Base-by-base conservation (phyloP, 2,329 filamentous ascomycete species). In the Penicillium sp. region DNA sequence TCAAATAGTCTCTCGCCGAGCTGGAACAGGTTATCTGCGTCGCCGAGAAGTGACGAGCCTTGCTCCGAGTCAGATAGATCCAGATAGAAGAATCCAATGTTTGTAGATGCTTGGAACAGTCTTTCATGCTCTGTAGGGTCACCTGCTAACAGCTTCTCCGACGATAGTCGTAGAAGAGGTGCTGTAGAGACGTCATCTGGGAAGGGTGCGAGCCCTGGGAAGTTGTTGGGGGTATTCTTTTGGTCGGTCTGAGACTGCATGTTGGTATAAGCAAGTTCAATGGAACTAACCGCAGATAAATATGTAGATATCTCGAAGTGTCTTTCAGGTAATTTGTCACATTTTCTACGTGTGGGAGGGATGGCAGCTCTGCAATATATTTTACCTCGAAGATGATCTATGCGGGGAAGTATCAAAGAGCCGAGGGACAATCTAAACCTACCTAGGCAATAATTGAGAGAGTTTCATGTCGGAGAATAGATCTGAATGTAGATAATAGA, bases 11-110 rank as follows among this genome's bases (percentile, higher is more conserved):
- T 50, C 44, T 72, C 63, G 52, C 71, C 73, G 6, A 78, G 62
- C 2, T 61, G 43, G 55, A 79, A 79, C 6, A 80, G 59, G 1
- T 61, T 50, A 35, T 77, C 69, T 3, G 73, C 72, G 49, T 75
- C 66, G 2, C 56, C 37, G 1, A 79, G 64, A 3, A 79, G 57
- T 1, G 59, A 58, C 13, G 67, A 57, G 6, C 75, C 75, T 17
- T 66, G 53, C 2, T 62, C 55, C 1, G 60, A 61, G 42, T 60
- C 60, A 21, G 67, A 63, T 3, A 80, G 62, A 54, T 80, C 75
- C 6, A 81, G 67, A 54, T 80, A 80, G 65, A 80, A 80, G 65
- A 81, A 80, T 1, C 78, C 77, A 1, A 80, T 65, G 3, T 78
- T 71, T 35, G 68, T 64, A n/a, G 67, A 71, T n/a, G 69, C 68